A percentile compares a stretch with the other conserved stretches of the same genome.
Conservation (phyloP, 306 rosid species). For the Inga leiocalycina region DNA sequence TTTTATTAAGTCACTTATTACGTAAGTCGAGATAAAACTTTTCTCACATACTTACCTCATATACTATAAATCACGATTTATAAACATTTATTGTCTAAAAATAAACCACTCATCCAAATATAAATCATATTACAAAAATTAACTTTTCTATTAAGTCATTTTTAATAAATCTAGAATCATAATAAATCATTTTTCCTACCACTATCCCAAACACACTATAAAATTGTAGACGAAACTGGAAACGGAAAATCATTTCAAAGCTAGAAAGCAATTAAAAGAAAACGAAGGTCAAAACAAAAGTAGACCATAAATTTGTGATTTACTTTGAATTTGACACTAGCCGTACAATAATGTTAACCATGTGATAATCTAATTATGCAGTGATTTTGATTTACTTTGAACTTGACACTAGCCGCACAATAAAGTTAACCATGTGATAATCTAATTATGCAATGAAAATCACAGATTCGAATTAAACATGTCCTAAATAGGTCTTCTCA, state of each 20-base stretch:
- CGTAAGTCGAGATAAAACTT: too few relatives aligned
- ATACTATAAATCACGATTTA: too few relatives aligned
- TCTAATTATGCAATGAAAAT: constrained; percentile 60
- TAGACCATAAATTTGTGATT: constrained; percentile 7
- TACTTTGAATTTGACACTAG: constrained; percentile 37
- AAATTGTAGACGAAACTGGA: not conserved
- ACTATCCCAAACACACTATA: not conserved
- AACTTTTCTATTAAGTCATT: too few relatives aligned
- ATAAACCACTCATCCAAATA: too few relatives aligned
- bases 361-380: constrained; percentile 55
- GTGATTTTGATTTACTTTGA: constrained; percentile 25
- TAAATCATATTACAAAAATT: too few relatives aligned
- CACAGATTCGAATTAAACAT: constrained; percentile 46
- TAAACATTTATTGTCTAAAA: too few relatives aligned
- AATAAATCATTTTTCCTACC: too few relatives aligned
- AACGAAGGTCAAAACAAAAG: constrained; percentile 20
- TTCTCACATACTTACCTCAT: too few relatives aligned
- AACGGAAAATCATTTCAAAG: not conserved
- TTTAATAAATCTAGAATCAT: too few relatives aligned
- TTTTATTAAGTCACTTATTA: too few relatives aligned
- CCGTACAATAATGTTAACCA: constrained; percentile 40
- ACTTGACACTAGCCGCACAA: constrained; percentile 44
- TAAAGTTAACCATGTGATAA: constrained; percentile 37
- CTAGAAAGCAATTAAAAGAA: not conserved
- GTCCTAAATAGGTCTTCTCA: constrained; percentile 60